These are phyloP conservation scores for Fusarium oligoseptatum DNA, from an alignment of 2,329 filamentous ascomycete species.

Conservation along the genomic window DNA sequence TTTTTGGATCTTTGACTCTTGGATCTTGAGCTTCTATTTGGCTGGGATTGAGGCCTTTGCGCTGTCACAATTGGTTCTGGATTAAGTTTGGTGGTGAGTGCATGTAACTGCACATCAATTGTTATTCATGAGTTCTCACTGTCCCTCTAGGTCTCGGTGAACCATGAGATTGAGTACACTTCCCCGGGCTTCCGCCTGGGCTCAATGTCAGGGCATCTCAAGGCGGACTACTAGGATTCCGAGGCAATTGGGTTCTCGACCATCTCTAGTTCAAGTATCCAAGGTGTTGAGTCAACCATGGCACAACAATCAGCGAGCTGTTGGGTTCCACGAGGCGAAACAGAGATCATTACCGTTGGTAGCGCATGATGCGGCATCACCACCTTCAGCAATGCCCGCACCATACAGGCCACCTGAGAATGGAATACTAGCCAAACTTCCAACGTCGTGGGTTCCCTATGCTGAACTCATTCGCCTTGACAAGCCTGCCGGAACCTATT, in stretches of 20 bases:
- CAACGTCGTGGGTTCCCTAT: slow-evolving; percentile 80
- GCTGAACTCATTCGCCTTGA: slow-evolving; percentile 85
- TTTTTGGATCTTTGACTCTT: slow-evolving; percentile 27
- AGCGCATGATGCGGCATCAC: slow-evolving; percentile 24
- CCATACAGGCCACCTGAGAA: slow-evolving; percentile 78
- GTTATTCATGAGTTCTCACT: slow-evolving; percentile 17
- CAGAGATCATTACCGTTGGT: slow-evolving; percentile 31
- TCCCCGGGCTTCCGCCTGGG: slow-evolving; percentile 41
- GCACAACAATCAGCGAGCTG: slow-evolving; percentile 28
- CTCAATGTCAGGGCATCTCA: slow-evolving; percentile 36
- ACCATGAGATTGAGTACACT: slow-evolving; percentile 42
- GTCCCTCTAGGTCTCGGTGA: slow-evolving; percentile 20
- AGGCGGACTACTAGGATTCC: slow-evolving; percentile 19
- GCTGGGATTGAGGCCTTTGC: slow-evolving; percentile 11
- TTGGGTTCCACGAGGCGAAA: slow-evolving; percentile 44
- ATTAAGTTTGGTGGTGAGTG: slow-evolving; percentile 27
- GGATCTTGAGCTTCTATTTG: slow-evolving; percentile 7
- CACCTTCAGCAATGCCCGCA: slow-evolving; percentile 18
- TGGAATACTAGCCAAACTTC: slow-evolving; percentile 78
- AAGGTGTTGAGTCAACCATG: slow-evolving; percentile 19
- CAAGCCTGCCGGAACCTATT: slow-evolving; percentile 85
- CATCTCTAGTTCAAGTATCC: slow-evolving; percentile 18
- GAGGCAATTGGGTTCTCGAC: slow-evolving; percentile 15
- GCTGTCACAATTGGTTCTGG: neutral
- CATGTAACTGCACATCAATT: slow-evolving; percentile 9